Percentiles rank a stretch among this genome's conserved stretches.
These are phyloP conservation scores for Camellia japonica DNA, from an alignment of 148 eudicot genomes.

Conservation along the genomic window DNA sequence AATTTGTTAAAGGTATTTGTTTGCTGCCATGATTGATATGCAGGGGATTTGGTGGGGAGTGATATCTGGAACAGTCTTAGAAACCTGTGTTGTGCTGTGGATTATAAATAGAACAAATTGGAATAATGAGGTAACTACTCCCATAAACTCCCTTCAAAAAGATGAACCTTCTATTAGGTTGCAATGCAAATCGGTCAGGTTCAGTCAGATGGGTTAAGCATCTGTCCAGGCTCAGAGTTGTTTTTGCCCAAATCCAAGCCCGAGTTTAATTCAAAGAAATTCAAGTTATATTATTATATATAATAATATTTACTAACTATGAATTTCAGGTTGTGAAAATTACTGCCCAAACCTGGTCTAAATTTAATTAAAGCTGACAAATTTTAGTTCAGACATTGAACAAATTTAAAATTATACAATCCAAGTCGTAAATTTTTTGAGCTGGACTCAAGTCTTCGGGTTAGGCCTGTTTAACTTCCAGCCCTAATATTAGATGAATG, in stretches of 20 bases:
- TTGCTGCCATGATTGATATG: not conserved
- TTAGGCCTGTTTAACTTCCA: not conserved
- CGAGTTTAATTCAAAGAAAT: too few species aligned
- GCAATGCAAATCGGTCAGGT: too few species aligned
- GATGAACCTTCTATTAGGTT: too few species aligned
- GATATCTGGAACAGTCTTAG: not conserved
- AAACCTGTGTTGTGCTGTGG: not conserved
- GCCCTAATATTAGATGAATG: not conserved
- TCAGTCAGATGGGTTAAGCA: too few species aligned
- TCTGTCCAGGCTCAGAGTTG: too few species aligned
- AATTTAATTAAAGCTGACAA: not conserved
- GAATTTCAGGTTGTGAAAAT: not conserved
- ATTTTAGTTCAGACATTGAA: not conserved
- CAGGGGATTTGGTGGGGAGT: slow-evolving; percentile 22
- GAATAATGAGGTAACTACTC: slow-evolving; percentile 12
- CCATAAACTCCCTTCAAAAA: not conserved
- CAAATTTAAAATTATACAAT: too few species aligned
- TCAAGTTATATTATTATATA: too few species aligned
- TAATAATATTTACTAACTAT: too few species aligned
- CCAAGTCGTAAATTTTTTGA: too few species aligned
- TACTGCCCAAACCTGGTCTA: not conserved
- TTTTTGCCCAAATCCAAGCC: too few species aligned
- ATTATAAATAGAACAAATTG: slow-evolving; percentile 7
- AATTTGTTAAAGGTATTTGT: not conserved
- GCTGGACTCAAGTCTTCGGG: too few species aligned